Evolutionary conservation across 164 flowering plant species (phyloP).

Genomic region (Piper betle): DNA sequence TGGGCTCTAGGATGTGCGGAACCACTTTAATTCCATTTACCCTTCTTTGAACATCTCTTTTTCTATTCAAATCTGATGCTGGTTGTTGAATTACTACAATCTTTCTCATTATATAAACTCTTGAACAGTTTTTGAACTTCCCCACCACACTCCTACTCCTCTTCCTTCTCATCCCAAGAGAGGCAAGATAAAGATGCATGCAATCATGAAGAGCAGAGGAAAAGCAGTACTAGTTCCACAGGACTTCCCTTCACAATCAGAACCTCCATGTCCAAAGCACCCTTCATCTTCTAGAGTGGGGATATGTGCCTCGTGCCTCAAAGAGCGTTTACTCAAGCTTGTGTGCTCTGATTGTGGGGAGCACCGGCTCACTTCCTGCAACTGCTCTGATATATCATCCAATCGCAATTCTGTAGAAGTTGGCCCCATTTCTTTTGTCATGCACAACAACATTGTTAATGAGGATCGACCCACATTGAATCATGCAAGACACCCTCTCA

Average conservation of each 20-base stretch:
- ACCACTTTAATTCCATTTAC: no score
- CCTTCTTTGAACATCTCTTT: no score
- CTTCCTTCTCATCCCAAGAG: no score
- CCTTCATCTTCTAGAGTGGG: conserved; percentile 66
- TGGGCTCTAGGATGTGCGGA: no score
- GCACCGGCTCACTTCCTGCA: conserved; percentile 69
- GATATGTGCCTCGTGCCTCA: conserved; percentile 65
- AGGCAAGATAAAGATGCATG: not conserved
- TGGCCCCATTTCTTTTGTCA: conserved; percentile 62
- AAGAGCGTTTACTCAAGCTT: conserved; percentile 47
- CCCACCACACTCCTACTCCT: no score
- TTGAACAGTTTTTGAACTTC: no score
- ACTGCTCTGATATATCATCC: conserved; percentile 41
- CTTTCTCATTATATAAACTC: no score
- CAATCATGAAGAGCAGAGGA: conserved; percentile 43
- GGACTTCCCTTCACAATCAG: conserved; percentile 18
- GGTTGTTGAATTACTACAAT: no score
- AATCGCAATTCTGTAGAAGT: conserved; percentile 43
- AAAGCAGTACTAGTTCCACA: conserved; percentile 21
- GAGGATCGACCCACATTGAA: not conserved
- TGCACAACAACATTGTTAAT: conserved; percentile 39
- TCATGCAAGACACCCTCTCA: conserved; percentile 9
- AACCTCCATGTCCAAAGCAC: conserved; percentile 52
- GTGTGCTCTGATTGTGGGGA: conserved; percentile 84
- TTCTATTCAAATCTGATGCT: no score